Percentiles rank a stretch among this genome's conserved stretches.
These are phyloP conservation scores for Pyropia yezoensis DNA, from an alignment of 23 red algal genomes.

Conservation along the genomic window DNA sequence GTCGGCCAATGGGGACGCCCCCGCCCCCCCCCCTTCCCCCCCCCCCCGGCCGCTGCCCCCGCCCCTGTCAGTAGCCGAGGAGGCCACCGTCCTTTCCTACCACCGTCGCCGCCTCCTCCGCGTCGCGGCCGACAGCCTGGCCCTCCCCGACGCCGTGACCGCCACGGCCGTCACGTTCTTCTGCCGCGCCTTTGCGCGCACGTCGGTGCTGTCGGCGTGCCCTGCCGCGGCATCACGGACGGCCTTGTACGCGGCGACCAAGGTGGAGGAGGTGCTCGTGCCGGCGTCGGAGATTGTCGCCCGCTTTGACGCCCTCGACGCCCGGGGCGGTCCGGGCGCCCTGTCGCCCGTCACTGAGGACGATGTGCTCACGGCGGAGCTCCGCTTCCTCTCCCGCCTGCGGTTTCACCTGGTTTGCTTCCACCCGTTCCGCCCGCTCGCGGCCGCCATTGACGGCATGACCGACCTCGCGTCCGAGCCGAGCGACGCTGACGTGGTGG, in stretches of 20 bases:
- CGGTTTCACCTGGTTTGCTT: conserved; percentile 67
- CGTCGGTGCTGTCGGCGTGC: conserved; percentile 52
- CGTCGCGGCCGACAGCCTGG: conserved; percentile 16
- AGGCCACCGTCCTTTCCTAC: conserved; percentile 31
- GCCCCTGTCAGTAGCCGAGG: conserved; percentile 21
- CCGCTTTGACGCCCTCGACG: conserved; percentile 24
- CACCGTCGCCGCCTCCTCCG: conserved; percentile 59
- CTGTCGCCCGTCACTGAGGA: conserved; percentile 5
- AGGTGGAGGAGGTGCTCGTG: conserved; percentile 57
- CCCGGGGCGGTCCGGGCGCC: conserved; percentile 4
- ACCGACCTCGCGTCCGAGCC: no score
- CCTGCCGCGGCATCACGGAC: conserved; percentile 45
- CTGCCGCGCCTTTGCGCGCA: conserved; percentile 61
- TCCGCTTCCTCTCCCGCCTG: conserved; percentile 53
- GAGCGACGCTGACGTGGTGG: no score
- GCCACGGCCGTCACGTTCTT: conserved; percentile 79
- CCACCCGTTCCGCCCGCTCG: conserved; percentile 55
- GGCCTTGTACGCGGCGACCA: conserved; percentile 34
- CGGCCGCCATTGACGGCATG: neutral
- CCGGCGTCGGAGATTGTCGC: conserved; percentile 25
- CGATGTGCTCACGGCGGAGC: conserved; percentile 43
- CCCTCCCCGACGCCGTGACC: conserved; percentile 27
- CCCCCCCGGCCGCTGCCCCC: neutral
- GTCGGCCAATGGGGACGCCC: neutral
- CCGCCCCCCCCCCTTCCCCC: neutral